Evolutionary conservation across 148 eudicot species (phyloP).

Genomic region (Fallopia convolvulus): DNA sequence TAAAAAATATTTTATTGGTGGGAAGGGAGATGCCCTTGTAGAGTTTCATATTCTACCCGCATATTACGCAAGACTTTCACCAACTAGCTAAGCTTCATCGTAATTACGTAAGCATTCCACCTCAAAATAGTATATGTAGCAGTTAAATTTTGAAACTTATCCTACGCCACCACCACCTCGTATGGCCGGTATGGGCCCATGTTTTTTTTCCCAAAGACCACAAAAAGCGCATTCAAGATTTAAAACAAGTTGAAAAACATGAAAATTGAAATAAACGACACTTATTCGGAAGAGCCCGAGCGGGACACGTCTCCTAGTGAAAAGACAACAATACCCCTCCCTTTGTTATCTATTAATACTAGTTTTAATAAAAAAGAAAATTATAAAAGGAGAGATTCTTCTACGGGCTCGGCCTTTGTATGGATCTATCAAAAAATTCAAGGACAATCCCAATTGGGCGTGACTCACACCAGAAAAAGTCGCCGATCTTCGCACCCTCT

Average conservation of each 20-base stretch:
- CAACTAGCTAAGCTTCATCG: too few relatives aligned
- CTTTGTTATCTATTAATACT: background rate
- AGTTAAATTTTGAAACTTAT: background rate
- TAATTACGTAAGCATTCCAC: too few relatives aligned
- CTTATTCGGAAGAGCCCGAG: background rate
- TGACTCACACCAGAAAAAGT: slow-evolving; percentile 12
- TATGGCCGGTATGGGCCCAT: background rate
- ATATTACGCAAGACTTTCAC: too few relatives aligned
- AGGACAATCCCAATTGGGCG: background rate
- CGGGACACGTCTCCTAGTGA: background rate
- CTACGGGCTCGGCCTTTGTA: background rate
- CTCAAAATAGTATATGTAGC: too few relatives aligned
- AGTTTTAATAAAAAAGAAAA: background rate
- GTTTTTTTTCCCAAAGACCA: background rate
- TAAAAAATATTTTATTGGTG: too few relatives aligned
- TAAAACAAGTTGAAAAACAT: background rate
- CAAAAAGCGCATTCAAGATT: background rate
- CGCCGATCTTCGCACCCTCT: slow-evolving; percentile 11
- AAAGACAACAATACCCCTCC: background rate
- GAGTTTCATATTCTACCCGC: too few relatives aligned
- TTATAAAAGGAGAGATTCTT: background rate
- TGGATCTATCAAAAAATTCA: background rate
- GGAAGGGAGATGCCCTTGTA: too few relatives aligned
- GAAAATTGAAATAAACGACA: background rate
- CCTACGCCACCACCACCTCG: background rate